Evolutionary conservation across 371 early-diverging fungal species (phyloP).

Genomic region (Saksenaea vasiformis): DNA sequence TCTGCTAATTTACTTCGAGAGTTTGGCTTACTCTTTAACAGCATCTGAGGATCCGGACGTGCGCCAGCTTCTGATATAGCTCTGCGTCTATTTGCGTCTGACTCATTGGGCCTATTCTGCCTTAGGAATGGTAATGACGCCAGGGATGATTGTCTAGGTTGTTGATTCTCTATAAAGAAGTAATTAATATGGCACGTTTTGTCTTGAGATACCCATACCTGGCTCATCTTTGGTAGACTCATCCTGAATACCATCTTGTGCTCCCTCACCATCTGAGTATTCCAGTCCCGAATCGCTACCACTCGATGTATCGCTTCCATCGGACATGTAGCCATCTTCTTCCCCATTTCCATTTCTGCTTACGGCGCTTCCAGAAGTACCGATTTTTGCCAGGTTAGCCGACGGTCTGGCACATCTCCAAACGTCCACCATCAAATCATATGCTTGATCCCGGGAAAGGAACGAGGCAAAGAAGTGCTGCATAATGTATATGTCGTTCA

Average conservation of each 20-base stretch:
- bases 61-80: constrained; percentile 35
- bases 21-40: not conserved
- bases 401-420: constrained; percentile 54
- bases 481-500: not conserved
- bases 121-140: constrained; percentile 22
- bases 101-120: constrained; percentile 9
- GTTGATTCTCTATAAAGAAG: not conserved
- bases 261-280: constrained; percentile 5
- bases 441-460: constrained; percentile 78
- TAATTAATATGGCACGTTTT: not conserved
- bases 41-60: constrained; percentile 20
- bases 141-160: constrained; percentile 22
- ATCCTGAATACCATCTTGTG: constrained; percentile 36
- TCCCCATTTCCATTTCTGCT: not conserved
- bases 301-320: not conserved
- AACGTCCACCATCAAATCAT: constrained; percentile 68
- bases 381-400: not conserved
- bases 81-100: constrained; percentile 19
- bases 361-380: not conserved
- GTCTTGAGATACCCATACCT: not conserved
- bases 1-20: not conserved
- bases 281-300: not conserved
- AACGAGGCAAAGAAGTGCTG: constrained; percentile 84
- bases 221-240: constrained; percentile 8
- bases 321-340: constrained; percentile 2